Conservation (phyloP, 805 yeast genomes). For the Candida verbasci region DNA sequence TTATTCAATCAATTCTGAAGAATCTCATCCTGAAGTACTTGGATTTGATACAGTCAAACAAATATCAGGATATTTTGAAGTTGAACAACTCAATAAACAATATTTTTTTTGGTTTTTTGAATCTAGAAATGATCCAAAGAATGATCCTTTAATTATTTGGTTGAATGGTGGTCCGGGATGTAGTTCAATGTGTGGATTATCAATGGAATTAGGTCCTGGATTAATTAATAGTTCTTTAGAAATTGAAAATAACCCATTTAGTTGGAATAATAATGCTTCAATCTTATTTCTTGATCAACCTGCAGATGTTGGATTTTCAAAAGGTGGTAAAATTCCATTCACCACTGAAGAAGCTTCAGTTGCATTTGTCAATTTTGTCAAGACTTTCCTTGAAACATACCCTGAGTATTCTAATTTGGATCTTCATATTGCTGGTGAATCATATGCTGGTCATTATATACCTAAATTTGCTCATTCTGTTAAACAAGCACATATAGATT, state of each 20-base stretch:
- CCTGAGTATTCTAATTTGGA: slow-evolving; percentile 17
- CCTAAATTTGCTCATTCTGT: slow-evolving; percentile 36
- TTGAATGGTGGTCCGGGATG: slow-evolving; percentile 22
- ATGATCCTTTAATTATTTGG: slow-evolving; percentile 20
- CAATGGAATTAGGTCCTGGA: slow-evolving; percentile 20
- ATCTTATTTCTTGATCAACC: slow-evolving; percentile 35
- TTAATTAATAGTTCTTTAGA: slow-evolving; percentile 12
- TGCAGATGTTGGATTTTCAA: slow-evolving; percentile 22
- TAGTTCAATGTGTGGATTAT: slow-evolving; percentile 16
- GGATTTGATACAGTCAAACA: no score
- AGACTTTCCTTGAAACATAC: slow-evolving; percentile 27
- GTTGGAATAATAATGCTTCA: slow-evolving; percentile 24
- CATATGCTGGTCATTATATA: slow-evolving; percentile 41
- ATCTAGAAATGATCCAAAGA: slow-evolving; percentile 27
- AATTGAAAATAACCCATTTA: slow-evolving; percentile 17
- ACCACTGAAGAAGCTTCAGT: slow-evolving; percentile 21
- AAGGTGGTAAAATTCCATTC: slow-evolving; percentile 13
- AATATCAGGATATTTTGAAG: no score
- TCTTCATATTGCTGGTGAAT: slow-evolving; percentile 36
- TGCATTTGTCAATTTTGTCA: slow-evolving; percentile 24
- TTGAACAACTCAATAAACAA: no score
- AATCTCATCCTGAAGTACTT: no score
- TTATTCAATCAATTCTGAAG: no score
- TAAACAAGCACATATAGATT: slow-evolving; percentile 39
- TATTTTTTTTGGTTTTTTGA: slow-evolving; percentile 34